These are phyloP conservation scores for Dendrothele bispora DNA, from an alignment of 768 basidiomycete genomes.

Conservation along the genomic window DNA sequence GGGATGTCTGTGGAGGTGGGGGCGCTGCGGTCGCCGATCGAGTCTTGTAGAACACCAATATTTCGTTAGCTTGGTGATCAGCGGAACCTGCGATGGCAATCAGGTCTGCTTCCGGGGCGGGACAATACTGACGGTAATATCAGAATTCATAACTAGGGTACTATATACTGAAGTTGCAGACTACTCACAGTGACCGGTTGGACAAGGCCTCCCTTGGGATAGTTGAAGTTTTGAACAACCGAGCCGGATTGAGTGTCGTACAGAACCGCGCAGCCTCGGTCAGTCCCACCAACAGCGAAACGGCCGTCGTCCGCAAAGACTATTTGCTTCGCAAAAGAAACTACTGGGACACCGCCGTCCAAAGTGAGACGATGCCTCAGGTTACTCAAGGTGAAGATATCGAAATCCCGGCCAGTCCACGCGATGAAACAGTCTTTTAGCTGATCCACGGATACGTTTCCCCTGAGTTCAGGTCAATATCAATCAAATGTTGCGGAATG, in stretches of 20 bases:
- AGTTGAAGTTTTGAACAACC: not conserved
- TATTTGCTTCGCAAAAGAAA: constrained; percentile 1
- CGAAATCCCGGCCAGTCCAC: constrained; percentile 2
- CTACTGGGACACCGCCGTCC: not conserved
- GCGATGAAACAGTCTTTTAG: not conserved
- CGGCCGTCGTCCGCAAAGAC: constrained; percentile 1
- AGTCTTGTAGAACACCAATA: too few relatives aligned
- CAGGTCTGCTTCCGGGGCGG: too few relatives aligned
- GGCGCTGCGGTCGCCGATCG: too few relatives aligned
- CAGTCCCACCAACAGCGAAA: constrained; percentile 3
- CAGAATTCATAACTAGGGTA: too few relatives aligned
- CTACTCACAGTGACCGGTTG: constrained; percentile 5
- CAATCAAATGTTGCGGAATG: not conserved
- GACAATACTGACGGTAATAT: too few relatives aligned
- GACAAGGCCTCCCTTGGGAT: constrained; percentile 1
- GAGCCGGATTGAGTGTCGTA: not conserved
- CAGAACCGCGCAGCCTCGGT: constrained; percentile 2
- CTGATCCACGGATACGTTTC: not conserved
- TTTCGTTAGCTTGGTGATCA: too few relatives aligned
- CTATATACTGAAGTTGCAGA: too few relatives aligned
- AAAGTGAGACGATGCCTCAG: not conserved
- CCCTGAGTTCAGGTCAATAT: not conserved
- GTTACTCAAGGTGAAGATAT: not conserved
- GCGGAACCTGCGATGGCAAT: too few relatives aligned
- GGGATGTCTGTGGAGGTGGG: too few relatives aligned